A percentile compares a stretch with the other conserved stretches of the same genome.
Evolutionary conservation across 2,329 filamentous ascomycete genomes (phyloP).

Genomic region (Ceratocystis cacaofunesta): DNA sequence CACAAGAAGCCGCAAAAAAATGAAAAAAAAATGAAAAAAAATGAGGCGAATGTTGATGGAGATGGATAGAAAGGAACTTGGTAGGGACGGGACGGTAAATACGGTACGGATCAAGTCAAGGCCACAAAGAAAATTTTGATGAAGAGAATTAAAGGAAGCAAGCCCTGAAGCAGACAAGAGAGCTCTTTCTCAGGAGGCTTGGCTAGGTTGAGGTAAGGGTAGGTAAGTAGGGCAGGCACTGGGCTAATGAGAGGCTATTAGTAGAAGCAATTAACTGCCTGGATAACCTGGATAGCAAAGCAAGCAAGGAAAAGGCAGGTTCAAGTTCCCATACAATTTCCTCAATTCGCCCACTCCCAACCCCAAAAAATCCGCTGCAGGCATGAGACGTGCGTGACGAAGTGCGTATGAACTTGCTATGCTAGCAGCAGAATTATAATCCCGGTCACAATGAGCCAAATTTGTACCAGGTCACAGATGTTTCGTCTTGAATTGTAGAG

Average conservation of each 20-base stretch:
- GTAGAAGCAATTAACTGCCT: not conserved
- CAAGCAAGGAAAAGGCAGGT: not conserved
- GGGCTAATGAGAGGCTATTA: not conserved
- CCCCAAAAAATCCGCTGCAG: not conserved
- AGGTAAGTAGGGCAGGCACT: not conserved
- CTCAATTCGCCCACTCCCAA: not conserved
- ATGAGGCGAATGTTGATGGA: not conserved
- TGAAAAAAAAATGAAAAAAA: not conserved
- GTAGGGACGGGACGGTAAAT: not conserved
- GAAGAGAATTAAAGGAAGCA: not conserved
- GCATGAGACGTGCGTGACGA: too few relatives aligned
- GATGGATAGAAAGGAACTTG: not conserved
- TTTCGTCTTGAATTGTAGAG: constrained; percentile 7
- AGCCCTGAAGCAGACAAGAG: not conserved
- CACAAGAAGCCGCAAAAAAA: not conserved
- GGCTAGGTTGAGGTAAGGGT: too few relatives aligned
- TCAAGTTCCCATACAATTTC: not conserved
- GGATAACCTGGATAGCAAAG: not conserved
- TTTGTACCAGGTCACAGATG: constrained; percentile 3
- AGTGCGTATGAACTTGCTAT: not conserved
- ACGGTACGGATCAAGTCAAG: not conserved
- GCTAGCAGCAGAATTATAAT: not conserved
- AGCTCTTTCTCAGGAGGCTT: not conserved
- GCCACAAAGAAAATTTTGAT: constrained; percentile 8
- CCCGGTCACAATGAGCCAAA: not conserved